These are phyloP conservation scores for Nemania diffusa DNA, from an alignment of 2,329 filamentous ascomycete species.

Conservation along the genomic window DNA sequence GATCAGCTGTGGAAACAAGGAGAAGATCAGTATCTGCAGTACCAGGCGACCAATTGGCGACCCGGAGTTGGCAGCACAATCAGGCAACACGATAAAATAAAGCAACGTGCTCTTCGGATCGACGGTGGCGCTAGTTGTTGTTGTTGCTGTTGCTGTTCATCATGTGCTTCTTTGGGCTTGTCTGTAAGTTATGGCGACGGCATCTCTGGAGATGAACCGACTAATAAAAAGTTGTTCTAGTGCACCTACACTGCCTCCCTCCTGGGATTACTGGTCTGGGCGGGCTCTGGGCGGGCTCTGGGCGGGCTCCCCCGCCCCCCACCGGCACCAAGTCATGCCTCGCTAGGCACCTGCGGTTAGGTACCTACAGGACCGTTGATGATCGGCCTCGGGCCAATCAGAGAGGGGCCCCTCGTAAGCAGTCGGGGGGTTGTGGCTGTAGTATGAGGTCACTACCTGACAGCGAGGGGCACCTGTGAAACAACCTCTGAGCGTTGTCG, in stretches of 20 bases:
- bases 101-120: background rate
- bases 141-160: background rate
- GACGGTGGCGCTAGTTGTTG: too few species aligned
- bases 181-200: constrained; percentile 1
- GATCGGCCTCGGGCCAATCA: constrained; percentile 9
- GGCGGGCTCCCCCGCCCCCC: background rate
- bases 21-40: background rate
- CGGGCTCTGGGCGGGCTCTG: too few species aligned
- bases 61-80: background rate
- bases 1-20: background rate
- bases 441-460: background rate
- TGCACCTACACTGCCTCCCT: background rate
- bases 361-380: constrained; percentile 15
- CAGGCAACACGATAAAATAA: background rate
- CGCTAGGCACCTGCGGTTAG: background rate
- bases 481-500: background rate
- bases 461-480: constrained; percentile 5
- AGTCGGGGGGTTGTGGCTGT: constrained; percentile 1
- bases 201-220: background rate
- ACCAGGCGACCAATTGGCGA: background rate
- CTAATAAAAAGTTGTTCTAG: constrained; percentile 7
- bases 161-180: background rate
- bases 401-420: background rate
- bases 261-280: background rate
- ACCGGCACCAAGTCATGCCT: background rate